A percentile compares a stretch with the other conserved stretches of the same genome.
Evolutionary conservation across 805 yeast genomes (phyloP).

Genomic region (Kuraishia hungarica): DNA sequence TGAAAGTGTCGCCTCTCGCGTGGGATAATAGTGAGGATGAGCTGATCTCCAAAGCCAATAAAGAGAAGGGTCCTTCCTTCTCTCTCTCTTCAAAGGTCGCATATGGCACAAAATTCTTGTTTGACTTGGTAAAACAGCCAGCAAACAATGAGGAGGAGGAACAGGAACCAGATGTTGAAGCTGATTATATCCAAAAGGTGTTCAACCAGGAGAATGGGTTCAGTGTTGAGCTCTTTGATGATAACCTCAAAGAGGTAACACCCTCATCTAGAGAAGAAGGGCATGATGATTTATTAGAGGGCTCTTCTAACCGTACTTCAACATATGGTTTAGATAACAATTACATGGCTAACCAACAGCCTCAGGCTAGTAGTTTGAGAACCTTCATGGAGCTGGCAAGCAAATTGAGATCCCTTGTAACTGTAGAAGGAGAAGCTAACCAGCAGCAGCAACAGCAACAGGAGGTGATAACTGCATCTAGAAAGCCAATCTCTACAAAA

Average conservation of each 20-base stretch:
- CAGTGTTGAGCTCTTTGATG: not conserved
- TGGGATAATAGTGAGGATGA: not conserved
- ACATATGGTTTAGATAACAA: not conserved
- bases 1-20: not conserved
- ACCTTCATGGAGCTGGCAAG: conserved; percentile 11
- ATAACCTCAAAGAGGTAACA: not conserved
- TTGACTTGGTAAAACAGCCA: not conserved
- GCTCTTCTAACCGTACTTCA: not conserved
- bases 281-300: not conserved
- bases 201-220: conserved; percentile 1
- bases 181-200: conserved; percentile 2
- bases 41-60: not conserved
- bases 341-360: not conserved
- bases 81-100: not conserved
- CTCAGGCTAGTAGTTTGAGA: not conserved
- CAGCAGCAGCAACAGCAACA: conserved; percentile 12
- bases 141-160: not conserved
- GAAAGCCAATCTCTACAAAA: not conserved
- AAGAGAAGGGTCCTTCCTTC: not conserved
- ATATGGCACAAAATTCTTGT: not conserved
- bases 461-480: not conserved
- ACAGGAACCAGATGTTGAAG: conserved; percentile 2
- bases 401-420: conserved; percentile 21
- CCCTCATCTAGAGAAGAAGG: not conserved
- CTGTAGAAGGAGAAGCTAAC: conserved; percentile 22